Evolutionary conservation across 1,139 yeast species (phyloP), one percentile per base, ranked within the genome.

Genomic region (Blastobotrys illinoisensis): DNA sequence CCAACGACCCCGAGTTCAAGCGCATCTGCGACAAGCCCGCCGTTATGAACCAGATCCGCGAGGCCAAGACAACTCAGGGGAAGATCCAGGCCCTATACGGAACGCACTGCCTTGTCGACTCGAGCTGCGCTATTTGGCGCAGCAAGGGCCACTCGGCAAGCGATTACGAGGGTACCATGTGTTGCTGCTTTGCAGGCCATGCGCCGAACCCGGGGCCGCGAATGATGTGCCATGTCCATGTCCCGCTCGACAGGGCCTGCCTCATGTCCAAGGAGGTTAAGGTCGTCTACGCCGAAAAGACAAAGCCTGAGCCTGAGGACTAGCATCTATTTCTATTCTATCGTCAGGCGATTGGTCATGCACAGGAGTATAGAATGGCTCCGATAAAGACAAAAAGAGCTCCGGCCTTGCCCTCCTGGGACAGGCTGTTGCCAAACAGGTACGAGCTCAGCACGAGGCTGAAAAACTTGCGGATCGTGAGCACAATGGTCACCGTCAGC

Each of bases 381-480:
- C 89, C 88, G 0, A 64, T 52, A 58, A 83, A 77, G 18, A 83
- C 87, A 51, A 79, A 54, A 1, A 61, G 54, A 1, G 81, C 76
- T 0, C 89, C 89, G 3, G 74, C 65, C 60, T 54, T 75, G 75
- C 55, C 75, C 58, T 48, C 62, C 13, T 44, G 44, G 2, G 78
- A 69, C 53, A 83, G 62, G 3, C 64, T 58, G 61, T 78, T 80
- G 45, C 72, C 78, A 71, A 80, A 83, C 24, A 82, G 58, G 58
- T 67, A 69, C 53, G 76, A 74, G 58, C 88, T 83, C 20, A 86
- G 61, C 28, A 82, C 58, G 54, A 86, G 69, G 57, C 88, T 83
- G 11, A 78, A 67, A 58, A 85, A 80, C 65, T 85, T 84, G 49
- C 93, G 75, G 5, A 83, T 70, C 53, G 83, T 73, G 23, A 86